These are phyloP conservation scores for Epichloe hybrida DNA, from an alignment of 2,329 filamentous ascomycete genomes.

Conservation along the genomic window DNA sequence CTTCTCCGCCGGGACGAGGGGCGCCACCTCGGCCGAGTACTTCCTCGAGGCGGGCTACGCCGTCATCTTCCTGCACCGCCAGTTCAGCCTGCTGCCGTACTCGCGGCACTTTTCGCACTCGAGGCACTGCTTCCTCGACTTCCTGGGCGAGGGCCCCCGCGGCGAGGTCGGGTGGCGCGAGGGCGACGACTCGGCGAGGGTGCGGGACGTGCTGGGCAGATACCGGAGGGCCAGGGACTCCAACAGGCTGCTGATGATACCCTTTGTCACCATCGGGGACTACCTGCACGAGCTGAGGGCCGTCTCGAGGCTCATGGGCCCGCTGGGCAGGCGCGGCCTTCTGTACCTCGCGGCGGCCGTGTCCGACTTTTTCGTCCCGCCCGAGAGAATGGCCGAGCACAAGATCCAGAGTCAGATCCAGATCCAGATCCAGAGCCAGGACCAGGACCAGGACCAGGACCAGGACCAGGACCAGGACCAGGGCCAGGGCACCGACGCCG, in stretches of 20 bases:
- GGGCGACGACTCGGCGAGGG: slow-evolving; percentile 60
- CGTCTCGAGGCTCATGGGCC: slow-evolving; percentile 72
- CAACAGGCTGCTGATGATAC: slow-evolving; percentile 65
- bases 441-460: slow-evolving; percentile 65
- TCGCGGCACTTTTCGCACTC: slow-evolving; percentile 91
- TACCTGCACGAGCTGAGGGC: slow-evolving; percentile 83
- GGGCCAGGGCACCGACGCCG: slow-evolving; percentile 69
- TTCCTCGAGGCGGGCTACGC: slow-evolving; percentile 85
- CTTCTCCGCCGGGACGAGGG: slow-evolving; percentile 88
- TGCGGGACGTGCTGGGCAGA: slow-evolving; percentile 70
- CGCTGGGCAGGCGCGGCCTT: slow-evolving; percentile 63
- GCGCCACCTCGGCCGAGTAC: slow-evolving; percentile 89
- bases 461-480: slow-evolving; percentile 67
- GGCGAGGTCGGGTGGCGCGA: slow-evolving; percentile 49
- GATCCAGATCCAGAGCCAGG: slow-evolving; percentile 65
- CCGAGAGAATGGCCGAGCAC: slow-evolving; percentile 83
- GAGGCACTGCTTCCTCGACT: slow-evolving; percentile 89
- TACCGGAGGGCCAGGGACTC: slow-evolving; percentile 66
- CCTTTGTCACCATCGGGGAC: slow-evolving; percentile 89
- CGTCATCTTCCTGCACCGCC: slow-evolving; percentile 79
- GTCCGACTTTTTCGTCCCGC: slow-evolving; percentile 92
- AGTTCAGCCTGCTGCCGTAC: slow-evolving; percentile 87
- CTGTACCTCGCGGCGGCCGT: slow-evolving; percentile 94
- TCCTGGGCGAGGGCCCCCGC: slow-evolving; percentile 48
- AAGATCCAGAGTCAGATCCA: slow-evolving; percentile 97